Percentiles rank a stretch among this genome's conserved stretches.
Evolutionary conservation across 169 alveolate species (phyloP).

Genomic region (Babesia bovis): DNA sequence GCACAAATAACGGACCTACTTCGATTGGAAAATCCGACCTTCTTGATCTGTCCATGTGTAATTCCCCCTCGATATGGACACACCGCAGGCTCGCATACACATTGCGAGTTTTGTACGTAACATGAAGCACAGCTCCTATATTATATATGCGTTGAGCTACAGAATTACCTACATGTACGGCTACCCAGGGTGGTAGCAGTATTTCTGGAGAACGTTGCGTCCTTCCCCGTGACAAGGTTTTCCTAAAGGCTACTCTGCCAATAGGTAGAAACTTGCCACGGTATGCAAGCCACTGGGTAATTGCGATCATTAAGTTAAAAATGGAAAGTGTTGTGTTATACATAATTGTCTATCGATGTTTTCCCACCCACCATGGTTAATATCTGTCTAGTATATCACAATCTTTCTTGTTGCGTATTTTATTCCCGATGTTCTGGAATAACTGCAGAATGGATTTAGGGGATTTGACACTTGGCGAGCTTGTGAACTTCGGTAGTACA

Average conservation of each 20-base stretch:
- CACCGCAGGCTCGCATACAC: constrained; percentile 71
- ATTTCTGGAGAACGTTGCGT: constrained; percentile 77
- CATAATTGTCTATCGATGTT: too few species aligned
- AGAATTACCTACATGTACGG: constrained; percentile 58
- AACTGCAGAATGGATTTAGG: constrained; percentile 50
- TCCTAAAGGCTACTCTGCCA: constrained; percentile 73
- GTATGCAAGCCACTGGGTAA: constrained; percentile 44
- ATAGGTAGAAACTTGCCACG: constrained; percentile 73
- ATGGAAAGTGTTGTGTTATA: neutral
- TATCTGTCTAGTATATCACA: constrained; percentile 28
- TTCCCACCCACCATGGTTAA: neutral
- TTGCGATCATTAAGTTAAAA: constrained; percentile 20
- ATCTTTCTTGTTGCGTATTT: constrained; percentile 2
- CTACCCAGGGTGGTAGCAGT: constrained; percentile 72
- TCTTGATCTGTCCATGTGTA: constrained; percentile 76
- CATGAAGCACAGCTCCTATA: constrained; percentile 75
- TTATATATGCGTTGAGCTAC: neutral
- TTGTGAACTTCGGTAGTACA: constrained; percentile 36
- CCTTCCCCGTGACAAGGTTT: constrained; percentile 69
- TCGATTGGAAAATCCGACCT: constrained; percentile 71
- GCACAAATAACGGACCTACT: constrained; percentile 15
- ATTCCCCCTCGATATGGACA: constrained; percentile 59
- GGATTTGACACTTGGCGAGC: constrained; percentile 51
- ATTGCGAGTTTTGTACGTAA: constrained; percentile 64
- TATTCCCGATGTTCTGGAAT: constrained; percentile 20